These are phyloP conservation scores for Aspergillus steynii DNA, from an alignment of 495 filamentous ascomycete genomes.

Conservation along the genomic window DNA sequence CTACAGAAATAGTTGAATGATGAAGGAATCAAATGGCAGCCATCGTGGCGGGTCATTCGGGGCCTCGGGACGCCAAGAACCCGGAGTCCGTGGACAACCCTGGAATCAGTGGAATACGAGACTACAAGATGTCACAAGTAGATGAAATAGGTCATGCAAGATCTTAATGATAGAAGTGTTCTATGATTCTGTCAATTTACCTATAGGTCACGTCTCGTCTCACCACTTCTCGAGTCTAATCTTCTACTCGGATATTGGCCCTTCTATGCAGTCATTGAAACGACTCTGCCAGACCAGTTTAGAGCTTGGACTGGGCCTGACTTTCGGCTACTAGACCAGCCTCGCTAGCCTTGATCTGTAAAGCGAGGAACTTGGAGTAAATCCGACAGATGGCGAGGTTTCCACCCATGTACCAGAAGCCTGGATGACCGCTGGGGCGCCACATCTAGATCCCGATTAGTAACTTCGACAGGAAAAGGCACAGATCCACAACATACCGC, in stretches of 20 bases:
- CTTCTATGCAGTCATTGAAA: not conserved
- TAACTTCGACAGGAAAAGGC: not conserved
- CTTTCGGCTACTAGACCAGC: slow-evolving; percentile 36
- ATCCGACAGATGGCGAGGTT: slow-evolving; percentile 73
- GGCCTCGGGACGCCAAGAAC: not conserved
- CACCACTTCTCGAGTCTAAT: too few relatives aligned
- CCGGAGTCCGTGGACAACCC: not conserved
- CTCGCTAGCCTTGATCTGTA: slow-evolving; percentile 73
- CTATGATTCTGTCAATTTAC: too few relatives aligned
- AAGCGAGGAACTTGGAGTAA: slow-evolving; percentile 66
- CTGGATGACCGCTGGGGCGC: slow-evolving; percentile 67
- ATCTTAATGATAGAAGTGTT: too few relatives aligned
- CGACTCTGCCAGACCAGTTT: not conserved
- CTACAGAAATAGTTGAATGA: not conserved
- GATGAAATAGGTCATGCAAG: too few relatives aligned
- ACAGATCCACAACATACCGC: slow-evolving; percentile 31
- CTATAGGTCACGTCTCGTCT: too few relatives aligned
- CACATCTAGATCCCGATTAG: slow-evolving; percentile 55
- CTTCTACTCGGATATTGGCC: too few relatives aligned
- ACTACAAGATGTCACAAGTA: too few relatives aligned
- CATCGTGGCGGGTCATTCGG: not conserved
- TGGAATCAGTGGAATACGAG: not conserved
- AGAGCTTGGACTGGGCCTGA: not conserved
- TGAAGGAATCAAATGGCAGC: not conserved
- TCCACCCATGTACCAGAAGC: slow-evolving; percentile 80